Conservation (phyloP, 257 asterid species). For the Lavandula angustifolia region DNA sequence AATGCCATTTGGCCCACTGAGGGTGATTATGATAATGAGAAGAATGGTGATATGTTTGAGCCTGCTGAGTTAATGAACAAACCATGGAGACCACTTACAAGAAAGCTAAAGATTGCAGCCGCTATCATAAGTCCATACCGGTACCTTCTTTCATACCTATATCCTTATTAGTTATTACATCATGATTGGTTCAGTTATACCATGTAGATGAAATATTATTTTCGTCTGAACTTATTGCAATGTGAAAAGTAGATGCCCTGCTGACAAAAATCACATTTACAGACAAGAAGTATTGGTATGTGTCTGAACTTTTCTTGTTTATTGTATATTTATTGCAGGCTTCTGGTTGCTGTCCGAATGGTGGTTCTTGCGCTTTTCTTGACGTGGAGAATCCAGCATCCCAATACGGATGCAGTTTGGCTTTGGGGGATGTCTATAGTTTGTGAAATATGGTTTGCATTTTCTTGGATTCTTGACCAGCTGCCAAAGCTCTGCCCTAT, state of each 20-base stretch:
- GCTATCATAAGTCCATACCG: conserved; percentile 63
- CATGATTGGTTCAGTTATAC: no score
- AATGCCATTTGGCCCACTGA: conserved; percentile 66
- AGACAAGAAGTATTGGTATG: background rate
- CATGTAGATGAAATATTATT: no score
- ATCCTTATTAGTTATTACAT: no score
- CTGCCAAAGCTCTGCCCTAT: conserved; percentile 64
- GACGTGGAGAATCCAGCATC: conserved; percentile 56
- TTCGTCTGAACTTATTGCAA: no score
- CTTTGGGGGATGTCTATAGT: conserved; percentile 69
- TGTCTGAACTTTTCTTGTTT: conserved; percentile 14
- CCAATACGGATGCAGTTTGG: conserved; percentile 61
- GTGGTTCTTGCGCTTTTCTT: conserved; percentile 57
- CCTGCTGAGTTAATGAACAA: conserved; percentile 53
- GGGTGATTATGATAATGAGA: conserved; percentile 41
- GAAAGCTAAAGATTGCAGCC: conserved; percentile 61
- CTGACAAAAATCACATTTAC: no score
- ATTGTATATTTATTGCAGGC: conserved; percentile 34
- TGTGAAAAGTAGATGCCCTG: no score
- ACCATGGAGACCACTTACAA: conserved; percentile 70
- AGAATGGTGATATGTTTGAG: conserved; percentile 44
- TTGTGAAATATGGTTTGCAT: conserved; percentile 63
- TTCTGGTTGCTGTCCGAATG: conserved; percentile 45
- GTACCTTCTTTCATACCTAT: conserved; percentile 24
- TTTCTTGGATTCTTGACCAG: conserved; percentile 68